Evolutionary conservation across 768 basidiomycete species (phyloP).

Genomic region (Pleurotus platypus): DNA sequence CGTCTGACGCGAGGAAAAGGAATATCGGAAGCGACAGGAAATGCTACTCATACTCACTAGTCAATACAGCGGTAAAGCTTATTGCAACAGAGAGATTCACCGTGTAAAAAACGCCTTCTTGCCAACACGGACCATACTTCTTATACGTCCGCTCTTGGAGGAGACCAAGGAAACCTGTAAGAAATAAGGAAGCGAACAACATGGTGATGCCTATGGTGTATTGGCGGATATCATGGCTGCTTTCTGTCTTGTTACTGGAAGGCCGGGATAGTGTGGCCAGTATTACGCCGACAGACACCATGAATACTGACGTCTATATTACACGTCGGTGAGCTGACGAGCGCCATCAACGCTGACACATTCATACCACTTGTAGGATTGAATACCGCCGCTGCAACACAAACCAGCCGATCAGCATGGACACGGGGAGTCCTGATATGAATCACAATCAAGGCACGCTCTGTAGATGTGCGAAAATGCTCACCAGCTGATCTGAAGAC

Average conservation of each 20-base stretch:
- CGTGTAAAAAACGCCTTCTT: constrained; percentile 81
- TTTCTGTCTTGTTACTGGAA: constrained; percentile 21
- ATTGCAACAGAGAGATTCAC: constrained; percentile 31
- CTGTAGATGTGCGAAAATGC: constrained; percentile 4
- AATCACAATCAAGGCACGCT: background rate
- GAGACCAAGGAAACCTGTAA: constrained; percentile 66
- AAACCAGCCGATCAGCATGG: constrained; percentile 69
- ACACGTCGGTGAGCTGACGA: background rate
- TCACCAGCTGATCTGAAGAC: constrained; percentile 82
- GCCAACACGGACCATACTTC: constrained; percentile 76
- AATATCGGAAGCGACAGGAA: constrained; percentile 76
- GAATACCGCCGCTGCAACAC: constrained; percentile 60
- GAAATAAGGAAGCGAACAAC: constrained; percentile 61
- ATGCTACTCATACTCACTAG: constrained; percentile 45
- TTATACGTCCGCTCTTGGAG: constrained; percentile 76
- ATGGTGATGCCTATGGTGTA: constrained; percentile 70
- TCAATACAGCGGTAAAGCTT: background rate
- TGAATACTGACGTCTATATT: constrained; percentile 53
- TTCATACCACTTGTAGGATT: constrained; percentile 54
- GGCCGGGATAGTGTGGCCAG: constrained; percentile 70
- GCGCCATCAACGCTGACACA: too few species aligned
- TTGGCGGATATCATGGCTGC: constrained; percentile 27
- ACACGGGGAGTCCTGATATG: constrained; percentile 62
- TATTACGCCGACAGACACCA: constrained; percentile 70
- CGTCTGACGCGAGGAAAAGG: constrained; percentile 52